Conservation (phyloP, 2,329 filamentous ascomycete genomes). For the Fusarium succisae region DNA sequence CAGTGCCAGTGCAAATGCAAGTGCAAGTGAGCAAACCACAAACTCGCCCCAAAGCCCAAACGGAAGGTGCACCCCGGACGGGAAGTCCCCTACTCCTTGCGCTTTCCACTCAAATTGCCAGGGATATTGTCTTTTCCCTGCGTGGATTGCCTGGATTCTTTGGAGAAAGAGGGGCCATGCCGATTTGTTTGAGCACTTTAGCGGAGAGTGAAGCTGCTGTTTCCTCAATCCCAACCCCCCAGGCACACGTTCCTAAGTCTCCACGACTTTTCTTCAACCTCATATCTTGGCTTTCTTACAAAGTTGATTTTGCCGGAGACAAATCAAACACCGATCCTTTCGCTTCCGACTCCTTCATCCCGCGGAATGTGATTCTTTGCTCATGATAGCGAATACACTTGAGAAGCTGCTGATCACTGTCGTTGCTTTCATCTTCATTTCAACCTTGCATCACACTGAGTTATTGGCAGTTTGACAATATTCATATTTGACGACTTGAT, state of each 20-base stretch:
- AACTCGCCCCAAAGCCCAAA: conserved; percentile 1
- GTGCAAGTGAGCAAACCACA: background rate
- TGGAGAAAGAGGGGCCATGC: conserved; percentile 24
- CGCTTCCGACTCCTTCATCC: background rate
- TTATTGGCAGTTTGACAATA: conserved; percentile 12
- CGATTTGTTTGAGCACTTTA: conserved; percentile 15
- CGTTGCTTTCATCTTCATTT: background rate
- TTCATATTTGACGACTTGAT: background rate
- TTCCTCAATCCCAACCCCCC: conserved; percentile 20
- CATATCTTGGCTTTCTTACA: conserved; percentile 1
- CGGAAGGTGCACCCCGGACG: conserved; percentile 23
- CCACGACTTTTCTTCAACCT: conserved; percentile 27
- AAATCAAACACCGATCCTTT: background rate
- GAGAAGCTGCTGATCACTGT: conserved; percentile 16
- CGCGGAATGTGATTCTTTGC: conserved; percentile 16
- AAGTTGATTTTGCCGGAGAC: background rate
- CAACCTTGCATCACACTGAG: conserved; percentile 10
- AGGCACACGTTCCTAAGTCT: background rate
- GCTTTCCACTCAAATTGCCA: conserved; percentile 8
- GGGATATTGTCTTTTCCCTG: conserved; percentile 8
- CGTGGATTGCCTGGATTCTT: conserved; percentile 9
- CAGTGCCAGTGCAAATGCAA: background rate
- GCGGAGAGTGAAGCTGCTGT: background rate
- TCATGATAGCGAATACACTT: background rate
- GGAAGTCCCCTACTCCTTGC: conserved; percentile 19